Conservation (phyloP, 2,329 filamentous ascomycete species). For the Fusarium succisae region DNA sequence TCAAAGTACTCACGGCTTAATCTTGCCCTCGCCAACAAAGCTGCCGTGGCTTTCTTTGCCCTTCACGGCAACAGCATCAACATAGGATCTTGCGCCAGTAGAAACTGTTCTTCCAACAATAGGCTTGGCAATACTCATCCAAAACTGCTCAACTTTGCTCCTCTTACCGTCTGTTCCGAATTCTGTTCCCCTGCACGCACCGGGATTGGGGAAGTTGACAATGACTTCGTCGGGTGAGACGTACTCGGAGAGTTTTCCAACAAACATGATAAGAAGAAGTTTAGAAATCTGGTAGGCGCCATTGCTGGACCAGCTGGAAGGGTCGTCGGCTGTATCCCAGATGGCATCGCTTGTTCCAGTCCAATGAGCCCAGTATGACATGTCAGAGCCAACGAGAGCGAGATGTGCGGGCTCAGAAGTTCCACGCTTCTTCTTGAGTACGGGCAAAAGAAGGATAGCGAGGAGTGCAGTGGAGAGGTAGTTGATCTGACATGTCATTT, state of each 20-base stretch:
- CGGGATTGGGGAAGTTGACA: slow-evolving; percentile 59
- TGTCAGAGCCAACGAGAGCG: slow-evolving; percentile 46
- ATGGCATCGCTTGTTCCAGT: slow-evolving; percentile 30
- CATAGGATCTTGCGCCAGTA: slow-evolving; percentile 35
- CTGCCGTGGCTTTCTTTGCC: slow-evolving; percentile 37
- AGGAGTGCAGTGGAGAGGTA: slow-evolving; percentile 50
- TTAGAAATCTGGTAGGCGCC: slow-evolving; percentile 42
- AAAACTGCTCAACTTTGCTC: slow-evolving; percentile 19
- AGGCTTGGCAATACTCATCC: slow-evolving; percentile 6
- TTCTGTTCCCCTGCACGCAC: slow-evolving; percentile 54
- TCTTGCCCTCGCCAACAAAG: slow-evolving; percentile 39
- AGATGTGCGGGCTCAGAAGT: slow-evolving; percentile 35
- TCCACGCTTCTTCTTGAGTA: slow-evolving; percentile 42
- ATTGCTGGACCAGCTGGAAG: slow-evolving; percentile 29
- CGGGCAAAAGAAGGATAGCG: slow-evolving; percentile 45
- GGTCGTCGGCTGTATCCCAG: slow-evolving; percentile 32
- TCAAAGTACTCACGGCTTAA: slow-evolving; percentile 37
- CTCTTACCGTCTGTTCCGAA: slow-evolving; percentile 48
- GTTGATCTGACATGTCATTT: slow-evolving; percentile 54
- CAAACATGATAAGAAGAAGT: slow-evolving; percentile 49
- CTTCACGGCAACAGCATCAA: slow-evolving; percentile 36
- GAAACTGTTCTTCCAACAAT: slow-evolving; percentile 23
- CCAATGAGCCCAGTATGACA: slow-evolving; percentile 42
- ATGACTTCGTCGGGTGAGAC: slow-evolving; percentile 53
- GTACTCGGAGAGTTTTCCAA: slow-evolving; percentile 48